Base-by-base conservation (phyloP, 2,329 filamentous ascomycete species). In the Exophiala xenobiotica region DNA sequence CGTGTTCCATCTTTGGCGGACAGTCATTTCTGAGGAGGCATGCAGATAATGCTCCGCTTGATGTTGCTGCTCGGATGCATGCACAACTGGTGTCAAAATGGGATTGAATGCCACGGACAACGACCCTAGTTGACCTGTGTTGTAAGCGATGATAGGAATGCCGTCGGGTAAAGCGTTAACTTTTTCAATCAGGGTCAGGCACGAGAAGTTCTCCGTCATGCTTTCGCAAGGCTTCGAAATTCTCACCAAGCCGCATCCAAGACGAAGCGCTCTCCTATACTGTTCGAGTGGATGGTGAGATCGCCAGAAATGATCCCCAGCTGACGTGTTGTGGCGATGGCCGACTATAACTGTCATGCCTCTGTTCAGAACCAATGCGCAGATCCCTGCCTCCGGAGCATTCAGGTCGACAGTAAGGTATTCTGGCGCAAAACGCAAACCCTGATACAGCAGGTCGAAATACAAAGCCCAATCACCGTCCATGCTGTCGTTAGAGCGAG, bases 401-500 rank as follows among this genome's bases (percentile, higher is more conserved):
- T 61, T 58, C 38, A 72, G 50, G 45, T 72, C 65, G 2, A 71
- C 53, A 1, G 65, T 64, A 26, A 72, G 41, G 48, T 70, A 72
- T 56, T 72, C 69, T 5, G 70, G 68, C 2, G 64, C 69, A 6
- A 72, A 56, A 9, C 70, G 65, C n/a, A 72, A 53, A 23, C 64
- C 67, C 44, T 70, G 68, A 26, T 71, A 64, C 24, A 69, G 48
- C 7, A 71, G 64, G 16, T 68, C 61, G 33, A 67, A 65, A 50
- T 71, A 70, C n/a, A 50, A 9, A 35, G 58, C 56, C 6, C 51
- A 16, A 12, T 39, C 12, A n/a, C n/a, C n/a, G n/a, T n/a, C n/a
- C n/a, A n/a, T n/a, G 2, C 2, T 29, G 6, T 14, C 23, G 24
- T 83, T 79, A 20, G 8, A 16, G 22, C 35, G 18, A 82, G n/a